These are phyloP conservation scores for Phialophora chinensis DNA, from an alignment of 2,329 filamentous ascomycete genomes.

Conservation along the genomic window DNA sequence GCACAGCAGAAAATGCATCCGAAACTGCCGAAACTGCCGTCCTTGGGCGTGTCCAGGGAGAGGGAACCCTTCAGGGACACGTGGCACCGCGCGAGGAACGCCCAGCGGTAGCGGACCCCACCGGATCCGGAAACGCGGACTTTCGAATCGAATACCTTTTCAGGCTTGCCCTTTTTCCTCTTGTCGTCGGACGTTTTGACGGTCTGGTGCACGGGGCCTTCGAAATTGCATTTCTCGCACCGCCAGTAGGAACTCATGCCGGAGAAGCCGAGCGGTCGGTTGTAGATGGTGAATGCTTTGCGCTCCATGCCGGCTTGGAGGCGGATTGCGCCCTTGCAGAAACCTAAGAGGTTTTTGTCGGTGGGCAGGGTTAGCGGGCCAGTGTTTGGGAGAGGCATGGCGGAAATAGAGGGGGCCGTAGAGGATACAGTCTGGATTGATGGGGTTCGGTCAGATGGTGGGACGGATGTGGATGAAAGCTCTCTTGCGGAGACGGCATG, in stretches of 20 bases:
- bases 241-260: constrained; percentile 44
- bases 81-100: constrained; percentile 56
- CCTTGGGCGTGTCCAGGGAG: constrained; percentile 34
- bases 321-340: constrained; percentile 47
- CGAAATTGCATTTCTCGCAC: constrained; percentile 53
- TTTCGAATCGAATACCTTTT: constrained; percentile 42
- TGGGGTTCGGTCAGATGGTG: constrained; percentile 1
- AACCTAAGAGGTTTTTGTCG: constrained; percentile 46
- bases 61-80: constrained; percentile 43
- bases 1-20: constrained; percentile 57
- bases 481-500: constrained; percentile 19
- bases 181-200: constrained; percentile 30
- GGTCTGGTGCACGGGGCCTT: constrained; percentile 44
- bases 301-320: constrained; percentile 36
- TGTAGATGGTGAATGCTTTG: constrained; percentile 34
- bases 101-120: constrained; percentile 54
- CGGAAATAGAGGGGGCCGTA: background rate
- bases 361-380: constrained; percentile 41
- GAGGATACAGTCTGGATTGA: constrained; percentile 21
- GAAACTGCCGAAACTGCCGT: constrained; percentile 44
- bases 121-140: constrained; percentile 34
- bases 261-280: constrained; percentile 34
- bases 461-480: constrained; percentile 13
- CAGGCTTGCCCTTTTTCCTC: constrained; percentile 35
- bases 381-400: constrained; percentile 9